Evolutionary conservation across 495 filamentous ascomycete species (phyloP).

Genomic region (Penicillium fimorum): DNA sequence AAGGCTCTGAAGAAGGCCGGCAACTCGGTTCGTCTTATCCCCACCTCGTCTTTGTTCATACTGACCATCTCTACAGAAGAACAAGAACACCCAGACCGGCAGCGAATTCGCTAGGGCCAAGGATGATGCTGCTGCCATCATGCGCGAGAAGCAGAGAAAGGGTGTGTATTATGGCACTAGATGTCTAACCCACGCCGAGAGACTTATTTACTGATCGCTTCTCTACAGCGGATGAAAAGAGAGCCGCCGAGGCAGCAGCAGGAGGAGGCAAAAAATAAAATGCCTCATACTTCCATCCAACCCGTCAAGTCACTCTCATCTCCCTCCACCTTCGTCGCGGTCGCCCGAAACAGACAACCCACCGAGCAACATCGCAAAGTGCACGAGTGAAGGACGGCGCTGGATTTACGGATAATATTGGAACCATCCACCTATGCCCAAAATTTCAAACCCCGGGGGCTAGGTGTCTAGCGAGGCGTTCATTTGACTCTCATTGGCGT

Average conservation of each 20-base stretch:
- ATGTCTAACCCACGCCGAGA: not conserved
- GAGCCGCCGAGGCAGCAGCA: slow-evolving; percentile 25
- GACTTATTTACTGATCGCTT: slow-evolving; percentile 4
- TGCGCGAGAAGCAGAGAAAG: slow-evolving; percentile 85
- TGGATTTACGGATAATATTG: slow-evolving; percentile 3
- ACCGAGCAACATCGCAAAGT: not conserved
- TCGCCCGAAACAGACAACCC: not conserved
- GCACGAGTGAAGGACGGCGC: not conserved
- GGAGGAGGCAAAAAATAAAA: slow-evolving; percentile 6
- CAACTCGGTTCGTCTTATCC: slow-evolving; percentile 32
- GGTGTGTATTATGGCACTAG: slow-evolving; percentile 51
- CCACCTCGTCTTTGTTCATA: not conserved
- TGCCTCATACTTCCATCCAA: not conserved
- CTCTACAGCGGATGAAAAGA: slow-evolving; percentile 34
- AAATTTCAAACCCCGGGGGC: slow-evolving; percentile 6
- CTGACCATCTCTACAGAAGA: slow-evolving; percentile 55
- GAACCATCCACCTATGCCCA: slow-evolving; percentile 1
- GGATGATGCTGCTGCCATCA: slow-evolving; percentile 75
- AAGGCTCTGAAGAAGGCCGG: slow-evolving; percentile 70
- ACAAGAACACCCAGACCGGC: slow-evolving; percentile 57
- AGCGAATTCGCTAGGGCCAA: slow-evolving; percentile 68
- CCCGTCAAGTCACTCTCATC: not conserved
- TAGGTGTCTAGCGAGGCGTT: slow-evolving; percentile 34
- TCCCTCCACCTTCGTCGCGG: not conserved
- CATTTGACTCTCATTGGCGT: slow-evolving; percentile 20